A percentile compares a stretch with the other conserved stretches of the same genome.
Conservation (phyloP, 176 grass and related monocot species). For the Themeda triandra region DNA sequence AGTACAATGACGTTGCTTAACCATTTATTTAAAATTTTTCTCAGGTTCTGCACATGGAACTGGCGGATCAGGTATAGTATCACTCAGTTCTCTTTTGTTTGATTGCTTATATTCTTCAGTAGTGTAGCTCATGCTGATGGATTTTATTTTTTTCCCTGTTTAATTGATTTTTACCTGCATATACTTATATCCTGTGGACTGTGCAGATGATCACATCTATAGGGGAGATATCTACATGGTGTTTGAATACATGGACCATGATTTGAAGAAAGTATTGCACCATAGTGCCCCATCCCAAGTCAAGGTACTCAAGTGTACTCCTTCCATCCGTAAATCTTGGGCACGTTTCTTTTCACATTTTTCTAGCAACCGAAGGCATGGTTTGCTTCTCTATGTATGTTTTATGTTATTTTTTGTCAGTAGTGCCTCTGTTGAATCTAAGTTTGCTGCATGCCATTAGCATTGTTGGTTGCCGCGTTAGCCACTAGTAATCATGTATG, state of each 20-base stretch:
- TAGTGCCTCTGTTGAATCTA: neutral
- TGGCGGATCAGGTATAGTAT: constrained; percentile 34
- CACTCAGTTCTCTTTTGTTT: constrained; percentile 18
- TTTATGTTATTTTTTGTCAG: neutral
- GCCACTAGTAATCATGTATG: neutral
- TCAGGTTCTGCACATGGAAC: constrained; percentile 45
- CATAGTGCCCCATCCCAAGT: constrained; percentile 47
- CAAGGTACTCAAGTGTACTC: constrained; percentile 32
- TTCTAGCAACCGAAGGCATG: neutral
- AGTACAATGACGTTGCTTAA: neutral
- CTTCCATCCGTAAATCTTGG: neutral
- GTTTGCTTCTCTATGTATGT: neutral
- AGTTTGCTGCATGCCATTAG: neutral
- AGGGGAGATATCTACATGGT: constrained; percentile 86
- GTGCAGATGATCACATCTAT: constrained; percentile 69
- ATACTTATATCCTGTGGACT: constrained; percentile 2
- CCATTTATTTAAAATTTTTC: constrained; percentile 13
- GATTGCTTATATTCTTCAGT: constrained; percentile 19
- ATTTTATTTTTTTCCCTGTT: neutral
- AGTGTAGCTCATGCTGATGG: neutral
- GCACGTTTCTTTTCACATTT: neutral
- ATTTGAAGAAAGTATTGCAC: constrained; percentile 70
- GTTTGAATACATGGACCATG: constrained; percentile 90
- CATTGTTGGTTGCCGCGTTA: neutral
- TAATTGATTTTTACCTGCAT: neutral